These are phyloP conservation scores for Microdochium paspali DNA, from an alignment of 2,329 filamentous ascomycete genomes.

Conservation along the genomic window DNA sequence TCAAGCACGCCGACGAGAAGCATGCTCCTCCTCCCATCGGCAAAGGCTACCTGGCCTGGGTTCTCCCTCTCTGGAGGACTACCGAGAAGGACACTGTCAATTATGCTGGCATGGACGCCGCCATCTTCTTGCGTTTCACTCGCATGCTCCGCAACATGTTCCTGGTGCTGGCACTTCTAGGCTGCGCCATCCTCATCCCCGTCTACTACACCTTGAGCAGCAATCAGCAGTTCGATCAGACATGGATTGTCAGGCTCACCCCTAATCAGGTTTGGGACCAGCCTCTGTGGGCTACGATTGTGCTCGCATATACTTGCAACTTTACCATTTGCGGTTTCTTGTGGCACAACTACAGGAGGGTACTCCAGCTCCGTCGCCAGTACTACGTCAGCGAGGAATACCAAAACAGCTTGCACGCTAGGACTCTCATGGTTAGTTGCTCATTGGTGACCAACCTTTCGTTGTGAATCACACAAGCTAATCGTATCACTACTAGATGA, in stretches of 20 bases:
- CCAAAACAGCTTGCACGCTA: conserved; percentile 74
- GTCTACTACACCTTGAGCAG: conserved; percentile 55
- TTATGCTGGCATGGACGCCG: conserved; percentile 85
- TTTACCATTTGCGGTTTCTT: conserved; percentile 70
- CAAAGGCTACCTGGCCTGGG: conserved; percentile 82
- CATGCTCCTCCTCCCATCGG: conserved; percentile 81
- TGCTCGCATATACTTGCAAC: conserved; percentile 58
- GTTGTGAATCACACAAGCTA: neutral
- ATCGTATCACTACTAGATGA: conserved; percentile 50
- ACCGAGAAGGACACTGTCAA: conserved; percentile 69
- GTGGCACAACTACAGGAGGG: conserved; percentile 80
- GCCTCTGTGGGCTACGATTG: conserved; percentile 49
- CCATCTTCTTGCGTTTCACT: conserved; percentile 79
- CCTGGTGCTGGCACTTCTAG: conserved; percentile 58
- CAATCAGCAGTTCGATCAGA: conserved; percentile 17
- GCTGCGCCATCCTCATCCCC: conserved; percentile 71
- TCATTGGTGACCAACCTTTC: neutral
- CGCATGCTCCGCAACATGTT: conserved; percentile 94
- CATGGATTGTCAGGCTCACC: conserved; percentile 51
- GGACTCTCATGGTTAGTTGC: conserved; percentile 51
- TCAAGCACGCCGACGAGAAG: conserved; percentile 85
- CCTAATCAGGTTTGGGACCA: conserved; percentile 43
- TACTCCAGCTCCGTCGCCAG: conserved; percentile 59
- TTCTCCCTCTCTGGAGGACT: conserved; percentile 67
- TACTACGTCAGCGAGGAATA: conserved; percentile 87